Conservation (phyloP, 2,329 filamentous ascomycete genomes). For the Fusarium chlamydosporum region DNA sequence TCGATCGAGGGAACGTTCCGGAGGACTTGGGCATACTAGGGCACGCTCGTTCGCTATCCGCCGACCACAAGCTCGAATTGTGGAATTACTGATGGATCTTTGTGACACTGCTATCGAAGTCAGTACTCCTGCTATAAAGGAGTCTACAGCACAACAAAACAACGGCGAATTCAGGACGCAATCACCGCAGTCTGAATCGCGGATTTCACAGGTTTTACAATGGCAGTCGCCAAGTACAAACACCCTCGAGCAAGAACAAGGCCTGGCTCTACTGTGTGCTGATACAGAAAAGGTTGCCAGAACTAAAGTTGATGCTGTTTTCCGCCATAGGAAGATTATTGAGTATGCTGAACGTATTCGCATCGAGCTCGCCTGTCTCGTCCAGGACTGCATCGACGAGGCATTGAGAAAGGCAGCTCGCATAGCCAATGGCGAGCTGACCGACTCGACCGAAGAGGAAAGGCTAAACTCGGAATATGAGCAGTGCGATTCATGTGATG, state of each 20-base stretch:
- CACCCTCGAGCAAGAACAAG: slow-evolving; percentile 93
- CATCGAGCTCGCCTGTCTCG: slow-evolving; percentile 90
- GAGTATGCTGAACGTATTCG: slow-evolving; percentile 97
- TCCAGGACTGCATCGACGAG: slow-evolving; percentile 95
- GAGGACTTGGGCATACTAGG: slow-evolving; percentile 83
- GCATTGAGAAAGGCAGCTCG: slow-evolving; percentile 90
- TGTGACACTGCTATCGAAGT: slow-evolving; percentile 97
- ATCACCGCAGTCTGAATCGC: slow-evolving; percentile 94
- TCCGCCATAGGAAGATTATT: slow-evolving; percentile 90
- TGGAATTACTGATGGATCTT: slow-evolving; percentile 93
- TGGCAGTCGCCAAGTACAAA: slow-evolving; percentile 97
- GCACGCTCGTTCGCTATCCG: slow-evolving; percentile 92
- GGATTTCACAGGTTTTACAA: slow-evolving; percentile 92
- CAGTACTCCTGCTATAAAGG: slow-evolving; percentile 93
- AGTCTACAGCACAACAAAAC: slow-evolving; percentile 73
- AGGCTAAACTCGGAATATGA: slow-evolving; percentile 56
- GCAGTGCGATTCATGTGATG: slow-evolving; percentile 52
- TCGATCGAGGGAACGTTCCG: slow-evolving; percentile 79
- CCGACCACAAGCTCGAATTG: slow-evolving; percentile 89
- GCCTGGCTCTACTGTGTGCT: slow-evolving; percentile 85
- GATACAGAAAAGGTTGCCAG: slow-evolving; percentile 89
- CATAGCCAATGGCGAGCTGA: slow-evolving; percentile 87
- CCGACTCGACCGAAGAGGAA: slow-evolving; percentile 78
- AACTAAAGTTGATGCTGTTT: slow-evolving; percentile 92
- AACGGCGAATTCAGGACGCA: slow-evolving; percentile 88